Evolutionary conservation across 2,329 filamentous ascomycete species (phyloP), one percentile per base, ranked within the genome.

Genomic region (Alternaria burnsii): DNA sequence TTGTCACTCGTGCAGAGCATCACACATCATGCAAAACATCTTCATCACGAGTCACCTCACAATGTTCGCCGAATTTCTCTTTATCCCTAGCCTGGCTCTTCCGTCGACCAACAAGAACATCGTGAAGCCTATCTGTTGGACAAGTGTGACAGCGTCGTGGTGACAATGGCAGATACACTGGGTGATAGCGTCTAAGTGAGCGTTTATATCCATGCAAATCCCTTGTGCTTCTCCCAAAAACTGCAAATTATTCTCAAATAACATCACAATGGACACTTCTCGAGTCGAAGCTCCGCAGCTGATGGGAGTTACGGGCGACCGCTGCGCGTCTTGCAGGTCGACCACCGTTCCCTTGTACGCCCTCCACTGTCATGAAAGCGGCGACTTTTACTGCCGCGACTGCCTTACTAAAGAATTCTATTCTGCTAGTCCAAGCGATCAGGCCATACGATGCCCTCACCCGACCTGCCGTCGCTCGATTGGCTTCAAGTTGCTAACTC

Each of bases 351-450:
- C 52, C 10, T 41, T 57, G 0, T 66, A 63, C 22, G 24, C 40
- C 12, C 40, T 63, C 7, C 26, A 54, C 5, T 66, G 61, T 18
- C 63, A 66, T 30, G 16, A 56, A 5, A 54, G 53, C 28, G 51
- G 61, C 11, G 55, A 61, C 8, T 55, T 59, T 26, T 47, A 66
- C 41, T 66, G 63, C 48, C 52, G 61, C 47, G 46, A 61, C 40
- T 66, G 61, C 44, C 38, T 66, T 14, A 57, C 63, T 1, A 56
- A 61, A 22, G 51, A 26, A 0, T 65, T 52, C 50, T 42, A 52
- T 30, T 24, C 20, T 7, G n/a, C 46, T 26, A 26, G 32, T 14
- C 32, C 5, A 36, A 36, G 22, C 16, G 59, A 62, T 32, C 53
- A 65, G 12, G 5, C 51, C 4, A 30, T 65, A 34, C 56, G 59